phyloP scores from a whole-genome alignment of 768 basidiomycete genomes.

The Pluteus cervinus region DNA sequence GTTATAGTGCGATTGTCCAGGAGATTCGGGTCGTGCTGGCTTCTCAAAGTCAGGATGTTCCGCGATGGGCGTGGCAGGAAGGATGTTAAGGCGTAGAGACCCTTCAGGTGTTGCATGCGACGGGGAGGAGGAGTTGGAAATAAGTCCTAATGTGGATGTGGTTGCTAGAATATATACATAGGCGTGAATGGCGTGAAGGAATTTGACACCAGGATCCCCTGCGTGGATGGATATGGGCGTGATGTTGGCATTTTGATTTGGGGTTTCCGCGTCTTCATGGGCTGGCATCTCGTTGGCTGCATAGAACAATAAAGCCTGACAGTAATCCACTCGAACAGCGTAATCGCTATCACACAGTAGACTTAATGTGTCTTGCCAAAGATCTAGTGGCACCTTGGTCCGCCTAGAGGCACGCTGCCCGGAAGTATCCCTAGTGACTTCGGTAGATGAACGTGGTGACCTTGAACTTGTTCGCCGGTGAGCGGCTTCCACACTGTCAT shows the following conservation, averaged over 20 bases:
- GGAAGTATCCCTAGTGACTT: too few species aligned
- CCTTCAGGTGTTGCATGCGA: constrained; percentile 23
- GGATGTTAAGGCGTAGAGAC: constrained; percentile 22
- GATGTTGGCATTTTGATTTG: constrained; percentile 38
- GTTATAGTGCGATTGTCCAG: constrained; percentile 25
- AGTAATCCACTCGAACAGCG: constrained; percentile 75
- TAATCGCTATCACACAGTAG: constrained; percentile 77
- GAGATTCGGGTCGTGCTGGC: not conserved
- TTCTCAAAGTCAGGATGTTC: constrained; percentile 1
- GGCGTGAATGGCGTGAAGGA: constrained; percentile 76
- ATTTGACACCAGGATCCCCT: constrained; percentile 60
- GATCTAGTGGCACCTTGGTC: constrained; percentile 68
- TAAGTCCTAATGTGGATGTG: constrained; percentile 53
- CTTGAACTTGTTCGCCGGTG: not conserved
- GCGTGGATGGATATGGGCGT: constrained; percentile 42
- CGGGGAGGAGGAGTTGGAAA: constrained; percentile 35
- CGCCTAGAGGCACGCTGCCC: too few species aligned
- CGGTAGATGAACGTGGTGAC: too few species aligned
- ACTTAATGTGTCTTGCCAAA: constrained; percentile 88
- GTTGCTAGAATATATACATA: constrained; percentile 77
- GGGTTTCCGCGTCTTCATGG: constrained; percentile 51
- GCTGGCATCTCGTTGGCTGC: constrained; percentile 70
- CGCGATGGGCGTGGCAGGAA: constrained; percentile 7
- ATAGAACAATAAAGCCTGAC: constrained; percentile 68
- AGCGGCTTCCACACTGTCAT: constrained; percentile 22